phyloP scores from a whole-genome alignment of 495 filamentous ascomycete genomes.

The Penicillium parvum region DNA sequence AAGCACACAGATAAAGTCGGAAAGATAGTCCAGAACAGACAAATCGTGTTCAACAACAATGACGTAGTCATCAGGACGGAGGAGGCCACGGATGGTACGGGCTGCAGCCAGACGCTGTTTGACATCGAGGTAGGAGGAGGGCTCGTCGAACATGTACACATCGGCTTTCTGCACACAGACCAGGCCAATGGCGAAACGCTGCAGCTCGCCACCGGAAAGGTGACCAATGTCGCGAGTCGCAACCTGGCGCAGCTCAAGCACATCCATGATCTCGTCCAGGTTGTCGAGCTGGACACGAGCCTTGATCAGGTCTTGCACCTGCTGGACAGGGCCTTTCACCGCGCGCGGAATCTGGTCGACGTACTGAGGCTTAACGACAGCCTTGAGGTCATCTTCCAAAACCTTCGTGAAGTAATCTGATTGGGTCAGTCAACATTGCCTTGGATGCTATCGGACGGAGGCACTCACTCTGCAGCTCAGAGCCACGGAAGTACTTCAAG shows the following conservation, averaged over 20 bases:
- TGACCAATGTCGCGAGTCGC: constrained; percentile 79
- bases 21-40: constrained; percentile 95
- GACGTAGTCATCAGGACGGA: constrained; percentile 87
- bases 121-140: constrained; percentile 96
- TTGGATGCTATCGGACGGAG: not conserved
- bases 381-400: constrained; percentile 91
- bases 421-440: not conserved
- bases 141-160: constrained; percentile 99
- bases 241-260: constrained; percentile 82
- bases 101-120: constrained; percentile 94
- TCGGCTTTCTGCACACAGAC: constrained; percentile 95
- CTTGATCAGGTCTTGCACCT: constrained; percentile 72
- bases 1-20: constrained; percentile 95
- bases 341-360: constrained; percentile 96
- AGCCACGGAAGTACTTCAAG: constrained; percentile 94
- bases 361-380: constrained; percentile 98
- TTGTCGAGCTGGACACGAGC: constrained; percentile 71
- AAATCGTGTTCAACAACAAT: constrained; percentile 99
- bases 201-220: constrained; percentile 94
- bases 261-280: constrained; percentile 76
- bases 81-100: constrained; percentile 82
- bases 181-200: constrained; percentile 93
- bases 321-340: constrained; percentile 70
- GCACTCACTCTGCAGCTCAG: constrained; percentile 90
- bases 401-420: constrained; percentile 99